Evolutionary conservation across 2,329 filamentous ascomycete genomes (phyloP), one percentile per base, ranked within the genome.

Genomic region (Talaromyces sp.): DNA sequence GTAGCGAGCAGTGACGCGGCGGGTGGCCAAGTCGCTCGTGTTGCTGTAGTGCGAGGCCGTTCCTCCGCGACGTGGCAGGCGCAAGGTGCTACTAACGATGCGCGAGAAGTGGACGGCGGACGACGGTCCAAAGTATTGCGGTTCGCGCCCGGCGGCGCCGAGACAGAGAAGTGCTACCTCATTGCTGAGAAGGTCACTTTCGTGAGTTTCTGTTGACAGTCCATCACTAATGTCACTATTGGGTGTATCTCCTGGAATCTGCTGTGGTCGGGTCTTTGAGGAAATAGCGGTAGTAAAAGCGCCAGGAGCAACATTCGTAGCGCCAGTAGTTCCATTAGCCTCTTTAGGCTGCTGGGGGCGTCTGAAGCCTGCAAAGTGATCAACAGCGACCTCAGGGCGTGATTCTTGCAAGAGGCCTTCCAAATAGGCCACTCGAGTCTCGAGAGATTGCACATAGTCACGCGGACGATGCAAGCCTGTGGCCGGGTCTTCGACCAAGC

Each of bases 71-170:
- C 50, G 54, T 8, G 66, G 64, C 48, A 62, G 74, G 65, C 18
- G 69, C 67, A 25, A 70, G 71, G 52, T 66, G 9, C 60, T 62
- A 4, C 63, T 61, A 2, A 58, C 44, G 18, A 66, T 64, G 21
- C 60, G 60, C 16, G 60, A 63, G 46, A 65, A 77, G 71, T 55
- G 70, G 8, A 77, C 64, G 1, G 72, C 71, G 1, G 73, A 77
- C 0, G 75, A 77, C 2, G 74, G 67, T 0, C 75, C 75, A 44
- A 78, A 75, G 63, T 76, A 77, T 23, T 75, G 74, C 12, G 75
- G 73, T 67, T 76, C 73, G 1, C 70, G 65, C 1, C 74, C 74
- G 2, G 74, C 64, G 40, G 64, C 64, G 42, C 60, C 55, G 23
- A 66, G 60, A 18, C 64, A 66, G 8, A 77, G 63, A n/a, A 76